phyloP scores from a whole-genome alignment of 1,284 basidiomycete species.

The Pulveroboletus sp. region DNA sequence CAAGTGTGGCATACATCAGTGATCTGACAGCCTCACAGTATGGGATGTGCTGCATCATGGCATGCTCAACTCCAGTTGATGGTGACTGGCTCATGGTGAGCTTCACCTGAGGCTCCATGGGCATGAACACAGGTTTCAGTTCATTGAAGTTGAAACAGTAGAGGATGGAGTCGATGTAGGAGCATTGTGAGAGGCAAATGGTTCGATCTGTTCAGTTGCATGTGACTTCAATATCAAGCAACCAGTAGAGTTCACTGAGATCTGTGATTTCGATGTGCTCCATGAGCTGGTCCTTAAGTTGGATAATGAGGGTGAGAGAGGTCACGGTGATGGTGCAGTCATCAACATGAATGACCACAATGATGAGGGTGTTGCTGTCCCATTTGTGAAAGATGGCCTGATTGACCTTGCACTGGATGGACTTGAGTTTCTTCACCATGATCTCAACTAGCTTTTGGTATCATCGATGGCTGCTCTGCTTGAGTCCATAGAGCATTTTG shows the following conservation, averaged over 20 bases:
- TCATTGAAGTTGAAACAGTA: slow-evolving; percentile 9
- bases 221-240: slow-evolving; percentile 34
- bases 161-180: slow-evolving; percentile 32
- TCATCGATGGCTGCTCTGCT: not conserved
- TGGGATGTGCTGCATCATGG: not conserved
- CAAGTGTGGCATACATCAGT: too few species aligned
- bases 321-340: not conserved
- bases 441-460: not conserved
- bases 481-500: too few species aligned
- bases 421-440: not conserved
- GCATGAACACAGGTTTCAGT: not conserved
- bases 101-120: slow-evolving; percentile 21
- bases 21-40: not conserved
- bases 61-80: not conserved
- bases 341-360: not conserved
- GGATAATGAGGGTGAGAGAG: not conserved
- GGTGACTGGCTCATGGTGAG: not conserved
- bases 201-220: slow-evolving; percentile 13
- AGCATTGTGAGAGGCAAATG: slow-evolving; percentile 26
- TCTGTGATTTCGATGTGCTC: not conserved
- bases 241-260: slow-evolving; percentile 3
- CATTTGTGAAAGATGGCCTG: not conserved
- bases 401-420: not conserved
- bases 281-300: not conserved
- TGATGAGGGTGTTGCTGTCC: too few species aligned